These are phyloP conservation scores for Bimuria novae-zelandiae DNA, from an alignment of 2,329 filamentous ascomycete genomes.

Conservation along the genomic window DNA sequence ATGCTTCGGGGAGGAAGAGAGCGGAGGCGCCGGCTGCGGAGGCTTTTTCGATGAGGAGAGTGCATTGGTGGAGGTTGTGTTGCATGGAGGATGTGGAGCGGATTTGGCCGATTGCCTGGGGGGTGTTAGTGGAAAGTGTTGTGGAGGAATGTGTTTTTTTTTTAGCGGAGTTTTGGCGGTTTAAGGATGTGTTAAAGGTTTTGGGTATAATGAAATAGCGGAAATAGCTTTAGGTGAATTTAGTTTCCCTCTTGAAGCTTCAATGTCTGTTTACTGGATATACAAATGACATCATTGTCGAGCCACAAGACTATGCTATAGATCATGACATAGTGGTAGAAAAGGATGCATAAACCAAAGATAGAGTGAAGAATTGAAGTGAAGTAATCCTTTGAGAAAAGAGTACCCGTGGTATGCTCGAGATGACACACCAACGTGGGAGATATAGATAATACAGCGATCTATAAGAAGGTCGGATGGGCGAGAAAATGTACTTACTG, in stretches of 20 bases:
- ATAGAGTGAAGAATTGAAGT: not conserved
- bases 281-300: not conserved
- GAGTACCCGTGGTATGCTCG: no score
- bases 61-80: conserved; percentile 80
- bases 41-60: conserved; percentile 72
- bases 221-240: no score
- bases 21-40: conserved; percentile 77
- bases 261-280: not conserved
- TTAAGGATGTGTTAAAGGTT: no score
- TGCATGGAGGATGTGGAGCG: conserved; percentile 80
- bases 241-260: not conserved
- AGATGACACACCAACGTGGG: not conserved
- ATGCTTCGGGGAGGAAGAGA: conserved; percentile 90
- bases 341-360: no score
- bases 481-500: conserved; percentile 24
- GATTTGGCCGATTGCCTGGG: conserved; percentile 84
- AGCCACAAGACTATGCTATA: no score
- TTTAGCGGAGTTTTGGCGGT: no score
- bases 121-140: no score
- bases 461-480: no score
- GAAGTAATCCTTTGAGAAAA: no score
- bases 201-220: no score
- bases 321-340: no score
- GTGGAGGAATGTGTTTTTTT: no score
- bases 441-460: not conserved